These are phyloP conservation scores for Annulohypoxylon maeteangense DNA, from an alignment of 495 filamentous ascomycete genomes.

Conservation along the genomic window DNA sequence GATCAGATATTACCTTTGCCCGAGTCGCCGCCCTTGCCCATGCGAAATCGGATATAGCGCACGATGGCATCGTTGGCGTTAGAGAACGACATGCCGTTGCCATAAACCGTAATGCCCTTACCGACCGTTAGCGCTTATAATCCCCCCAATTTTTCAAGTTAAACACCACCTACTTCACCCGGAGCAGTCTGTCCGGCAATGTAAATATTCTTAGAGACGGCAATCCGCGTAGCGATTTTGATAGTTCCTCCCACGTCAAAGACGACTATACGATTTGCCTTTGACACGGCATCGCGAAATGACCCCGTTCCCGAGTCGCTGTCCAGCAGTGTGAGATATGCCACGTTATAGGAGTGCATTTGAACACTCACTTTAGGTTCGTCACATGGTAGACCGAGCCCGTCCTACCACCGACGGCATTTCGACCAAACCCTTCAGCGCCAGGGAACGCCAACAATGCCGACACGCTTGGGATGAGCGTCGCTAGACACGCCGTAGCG, in stretches of 20 bases:
- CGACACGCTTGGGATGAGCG: constrained; percentile 25
- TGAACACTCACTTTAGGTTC: constrained; percentile 45
- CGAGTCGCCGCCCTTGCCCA: constrained; percentile 50
- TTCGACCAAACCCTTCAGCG: constrained; percentile 55
- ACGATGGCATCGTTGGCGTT: constrained; percentile 53
- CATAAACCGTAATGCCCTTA: constrained; percentile 52
- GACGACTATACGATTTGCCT: constrained; percentile 51
- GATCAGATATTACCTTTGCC: constrained; percentile 45
- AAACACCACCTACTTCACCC: constrained; percentile 25
- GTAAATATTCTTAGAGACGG: constrained; percentile 51
- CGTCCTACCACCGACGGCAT: constrained; percentile 52
- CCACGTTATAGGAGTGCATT: background rate
- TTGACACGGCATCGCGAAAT: constrained; percentile 54
- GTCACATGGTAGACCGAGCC: constrained; percentile 54
- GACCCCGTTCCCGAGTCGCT: constrained; percentile 53
- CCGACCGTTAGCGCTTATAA: background rate
- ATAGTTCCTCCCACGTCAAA: constrained; percentile 56
- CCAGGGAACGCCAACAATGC: constrained; percentile 51
- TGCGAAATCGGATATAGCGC: constrained; percentile 54
- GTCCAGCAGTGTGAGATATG: background rate
- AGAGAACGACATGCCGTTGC: constrained; percentile 49
- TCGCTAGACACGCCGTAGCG: constrained; percentile 7
- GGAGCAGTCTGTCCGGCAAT: constrained; percentile 57
- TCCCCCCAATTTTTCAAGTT: background rate
- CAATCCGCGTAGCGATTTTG: constrained; percentile 46